Conservation (phyloP, 129 eudicot species). For the Lonicera japonica region DNA sequence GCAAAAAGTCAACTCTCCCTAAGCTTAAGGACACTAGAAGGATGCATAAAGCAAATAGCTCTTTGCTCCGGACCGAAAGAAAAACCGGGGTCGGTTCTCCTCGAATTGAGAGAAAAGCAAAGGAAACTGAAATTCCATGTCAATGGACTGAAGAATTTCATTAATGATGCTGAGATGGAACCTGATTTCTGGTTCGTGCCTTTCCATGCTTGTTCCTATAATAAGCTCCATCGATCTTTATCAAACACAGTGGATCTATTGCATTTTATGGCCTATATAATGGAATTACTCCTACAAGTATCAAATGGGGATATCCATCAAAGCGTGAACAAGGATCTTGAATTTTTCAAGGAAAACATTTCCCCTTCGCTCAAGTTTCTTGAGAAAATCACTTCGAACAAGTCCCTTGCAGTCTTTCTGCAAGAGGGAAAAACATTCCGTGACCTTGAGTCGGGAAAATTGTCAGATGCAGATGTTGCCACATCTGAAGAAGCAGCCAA, state of each 20-base stretch:
- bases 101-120: conserved; percentile 25
- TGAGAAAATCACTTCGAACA: conserved; percentile 20
- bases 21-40: conserved; percentile 36
- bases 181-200: conserved; percentile 72
- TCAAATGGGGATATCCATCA: conserved; percentile 40
- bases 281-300: conserved; percentile 28
- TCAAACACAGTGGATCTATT: conserved; percentile 47
- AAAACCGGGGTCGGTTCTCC: conserved; percentile 3
- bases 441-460: conserved; percentile 46
- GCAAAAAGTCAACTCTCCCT: conserved; percentile 39
- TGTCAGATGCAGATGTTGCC: not conserved
- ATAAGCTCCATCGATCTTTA: conserved; percentile 28
- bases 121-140: conserved; percentile 27
- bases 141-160: conserved; percentile 25
- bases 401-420: conserved; percentile 11
- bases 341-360: conserved; percentile 29
- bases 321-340: conserved; percentile 27
- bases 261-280: conserved; percentile 29
- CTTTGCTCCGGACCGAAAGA: conserved; percentile 15
- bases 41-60: conserved; percentile 33
- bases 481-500: conserved; percentile 8
- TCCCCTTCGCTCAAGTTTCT: conserved; percentile 33
- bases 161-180: conserved; percentile 43
- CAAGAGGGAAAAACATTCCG: conserved; percentile 17
- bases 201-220: conserved; percentile 39